Conservation (phyloP, 768 basidiomycete genomes). For the Lentinula detonsa region DNA sequence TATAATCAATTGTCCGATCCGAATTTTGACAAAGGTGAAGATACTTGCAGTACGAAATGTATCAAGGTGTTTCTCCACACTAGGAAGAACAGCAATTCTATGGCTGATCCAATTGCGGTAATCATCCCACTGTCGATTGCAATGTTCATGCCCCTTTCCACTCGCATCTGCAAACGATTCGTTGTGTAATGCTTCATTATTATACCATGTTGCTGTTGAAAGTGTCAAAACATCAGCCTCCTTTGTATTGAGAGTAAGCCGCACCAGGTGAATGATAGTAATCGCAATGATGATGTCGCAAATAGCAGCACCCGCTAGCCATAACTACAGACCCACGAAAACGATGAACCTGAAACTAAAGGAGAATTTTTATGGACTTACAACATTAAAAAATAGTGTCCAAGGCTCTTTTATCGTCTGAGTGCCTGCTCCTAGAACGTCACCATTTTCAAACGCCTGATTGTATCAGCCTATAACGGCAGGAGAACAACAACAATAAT, state of each 20-base stretch:
- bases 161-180: not conserved
- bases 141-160: constrained; percentile 10
- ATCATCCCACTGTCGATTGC: constrained; percentile 19
- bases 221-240: not conserved
- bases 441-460: not conserved
- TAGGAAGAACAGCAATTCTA: constrained; percentile 16
- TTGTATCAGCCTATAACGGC: not conserved
- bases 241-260: not conserved
- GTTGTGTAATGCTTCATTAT: constrained; percentile 4
- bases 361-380: not conserved
- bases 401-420: not conserved
- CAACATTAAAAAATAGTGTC: constrained; percentile 11
- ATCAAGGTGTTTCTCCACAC: constrained; percentile 11
- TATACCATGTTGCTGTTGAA: not conserved
- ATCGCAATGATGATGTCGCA: constrained; percentile 19
- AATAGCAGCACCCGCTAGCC: constrained; percentile 19
- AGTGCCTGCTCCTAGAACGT: constrained; percentile 2
- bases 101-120: constrained; percentile 12
- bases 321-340: constrained; percentile 10
- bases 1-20: not conserved
- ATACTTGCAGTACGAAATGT: constrained; percentile 14
- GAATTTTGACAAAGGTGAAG: not conserved
- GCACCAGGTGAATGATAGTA: constrained; percentile 19
- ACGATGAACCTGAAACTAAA: not conserved
- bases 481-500: not conserved